Conservation (phyloP, 2,329 filamentous ascomycete species). For the Phaeosphaeria sp. region DNA sequence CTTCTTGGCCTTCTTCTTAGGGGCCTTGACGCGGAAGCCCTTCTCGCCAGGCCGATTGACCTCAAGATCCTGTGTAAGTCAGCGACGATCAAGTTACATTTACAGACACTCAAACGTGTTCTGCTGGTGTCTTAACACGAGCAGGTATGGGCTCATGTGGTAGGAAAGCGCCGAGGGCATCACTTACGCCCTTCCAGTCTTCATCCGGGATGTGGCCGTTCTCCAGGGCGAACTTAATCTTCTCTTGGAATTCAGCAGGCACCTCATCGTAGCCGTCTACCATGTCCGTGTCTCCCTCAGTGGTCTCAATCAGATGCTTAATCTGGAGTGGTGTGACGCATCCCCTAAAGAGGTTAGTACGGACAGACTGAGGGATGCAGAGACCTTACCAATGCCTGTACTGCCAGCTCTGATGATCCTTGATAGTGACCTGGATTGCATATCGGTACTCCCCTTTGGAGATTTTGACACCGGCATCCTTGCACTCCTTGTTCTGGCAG, state of each 20-base stretch:
- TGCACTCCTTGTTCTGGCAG: conserved; percentile 77
- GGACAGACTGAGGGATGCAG: not conserved
- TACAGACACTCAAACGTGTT: not conserved
- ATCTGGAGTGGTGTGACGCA: conserved; percentile 83
- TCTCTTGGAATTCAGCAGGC: conserved; percentile 71
- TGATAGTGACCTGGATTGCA: conserved; percentile 73
- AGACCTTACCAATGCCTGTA: conserved; percentile 84
- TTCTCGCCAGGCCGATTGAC: conserved; percentile 72
- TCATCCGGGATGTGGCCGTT: conserved; percentile 83
- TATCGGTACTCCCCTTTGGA: conserved; percentile 74
- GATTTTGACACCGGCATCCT: conserved; percentile 73
- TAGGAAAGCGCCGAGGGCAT: not conserved
- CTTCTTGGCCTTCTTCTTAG: conserved; percentile 42
- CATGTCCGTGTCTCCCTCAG: conserved; percentile 66
- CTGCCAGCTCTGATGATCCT: conserved; percentile 67
- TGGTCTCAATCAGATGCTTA: conserved; percentile 66
- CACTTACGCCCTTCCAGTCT: conserved; percentile 86
- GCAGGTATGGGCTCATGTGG: not conserved
- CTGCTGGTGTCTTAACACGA: not conserved
- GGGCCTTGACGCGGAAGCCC: conserved; percentile 59
- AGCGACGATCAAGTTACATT: conserved; percentile 1
- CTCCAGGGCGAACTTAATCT: conserved; percentile 73
- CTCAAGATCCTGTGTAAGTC: conserved; percentile 68
- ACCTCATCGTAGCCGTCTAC: conserved; percentile 86
- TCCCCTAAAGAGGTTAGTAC: conserved; percentile 66